These are phyloP conservation scores for Gracilaria vermiculophylla DNA, from an alignment of 23 red algal species.

Conservation along the genomic window DNA sequence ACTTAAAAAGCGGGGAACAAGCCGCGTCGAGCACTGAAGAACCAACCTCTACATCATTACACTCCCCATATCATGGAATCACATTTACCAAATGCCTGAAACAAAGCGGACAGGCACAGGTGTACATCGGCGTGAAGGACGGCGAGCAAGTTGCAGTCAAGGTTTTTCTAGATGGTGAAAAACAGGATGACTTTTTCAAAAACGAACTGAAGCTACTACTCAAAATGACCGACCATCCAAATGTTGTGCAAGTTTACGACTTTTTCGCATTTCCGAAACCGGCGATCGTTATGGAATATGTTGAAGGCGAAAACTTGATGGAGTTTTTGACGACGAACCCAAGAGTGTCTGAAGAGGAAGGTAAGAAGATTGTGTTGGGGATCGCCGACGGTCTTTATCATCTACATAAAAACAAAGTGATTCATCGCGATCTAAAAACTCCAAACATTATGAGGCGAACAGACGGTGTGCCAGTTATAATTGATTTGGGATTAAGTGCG, in stretches of 20 bases:
- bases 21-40: background rate
- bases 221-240: conserved; percentile 56
- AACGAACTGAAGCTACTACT: conserved; percentile 46
- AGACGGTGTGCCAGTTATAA: conserved; percentile 58
- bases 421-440: conserved; percentile 78
- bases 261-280: conserved; percentile 61
- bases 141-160: conserved; percentile 51
- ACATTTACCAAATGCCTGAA: background rate
- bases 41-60: background rate
- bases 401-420: conserved; percentile 55
- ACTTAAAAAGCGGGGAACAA: background rate
- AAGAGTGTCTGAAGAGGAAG: background rate
- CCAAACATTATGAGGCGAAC: conserved; percentile 59
- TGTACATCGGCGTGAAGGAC: conserved; percentile 16
- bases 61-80: conserved; percentile 34
- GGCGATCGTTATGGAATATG: conserved; percentile 44
- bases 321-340: conserved; percentile 32
- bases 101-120: conserved; percentile 45
- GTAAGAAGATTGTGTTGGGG: conserved; percentile 16
- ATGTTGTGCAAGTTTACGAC: conserved; percentile 59
- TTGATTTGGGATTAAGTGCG: conserved; percentile 74
- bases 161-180: conserved; percentile 38
- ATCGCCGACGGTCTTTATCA: conserved; percentile 66
- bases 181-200: conserved; percentile 25
- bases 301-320: conserved; percentile 54